phyloP scores from a whole-genome alignment of 108 stramenopile genomes.

The Nannochloropsis gaditana region DNA sequence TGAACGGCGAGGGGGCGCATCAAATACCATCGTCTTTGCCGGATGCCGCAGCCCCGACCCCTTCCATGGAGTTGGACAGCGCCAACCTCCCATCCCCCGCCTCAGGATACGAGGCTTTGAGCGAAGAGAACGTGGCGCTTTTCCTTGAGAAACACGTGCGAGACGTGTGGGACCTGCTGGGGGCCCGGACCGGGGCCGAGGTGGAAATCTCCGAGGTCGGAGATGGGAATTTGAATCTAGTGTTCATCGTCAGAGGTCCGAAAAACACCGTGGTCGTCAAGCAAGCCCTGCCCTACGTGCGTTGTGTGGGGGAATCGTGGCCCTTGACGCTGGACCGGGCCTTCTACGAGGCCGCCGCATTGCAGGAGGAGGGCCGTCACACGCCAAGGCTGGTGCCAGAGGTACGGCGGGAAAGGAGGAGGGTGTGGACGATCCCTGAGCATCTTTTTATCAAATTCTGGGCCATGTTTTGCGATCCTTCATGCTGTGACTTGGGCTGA shows the following conservation, averaged over 20 bases:
- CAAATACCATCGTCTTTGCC: not conserved
- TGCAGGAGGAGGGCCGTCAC: slow-evolving; percentile 31
- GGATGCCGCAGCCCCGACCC: not conserved
- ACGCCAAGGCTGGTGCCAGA: slow-evolving; percentile 53
- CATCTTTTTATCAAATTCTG: not conserved
- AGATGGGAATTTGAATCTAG: slow-evolving; percentile 63
- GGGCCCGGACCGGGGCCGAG: slow-evolving; percentile 28
- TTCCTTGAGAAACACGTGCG: slow-evolving; percentile 20
- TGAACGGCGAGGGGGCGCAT: not conserved
- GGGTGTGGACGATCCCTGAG: not conserved
- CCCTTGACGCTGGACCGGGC: slow-evolving; percentile 58
- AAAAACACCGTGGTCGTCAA: slow-evolving; percentile 33
- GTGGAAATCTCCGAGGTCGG: slow-evolving; percentile 51
- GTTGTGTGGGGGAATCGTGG: slow-evolving; percentile 61
- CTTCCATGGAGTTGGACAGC: not conserved
- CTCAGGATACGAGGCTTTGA: slow-evolving; percentile 28
- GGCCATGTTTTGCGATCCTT: not conserved
- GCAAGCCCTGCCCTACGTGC: slow-evolving; percentile 60
- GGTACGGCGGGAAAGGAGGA: slow-evolving; percentile 24
- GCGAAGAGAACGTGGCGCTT: slow-evolving; percentile 19
- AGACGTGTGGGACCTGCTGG: slow-evolving; percentile 21
- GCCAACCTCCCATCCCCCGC: not conserved
- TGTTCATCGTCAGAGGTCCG: slow-evolving; percentile 52
- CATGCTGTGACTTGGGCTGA: not conserved
- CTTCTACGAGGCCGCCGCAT: slow-evolving; percentile 53